phyloP scores from a whole-genome alignment of 1,284 basidiomycete genomes.

The Golubevia pallescens region DNA sequence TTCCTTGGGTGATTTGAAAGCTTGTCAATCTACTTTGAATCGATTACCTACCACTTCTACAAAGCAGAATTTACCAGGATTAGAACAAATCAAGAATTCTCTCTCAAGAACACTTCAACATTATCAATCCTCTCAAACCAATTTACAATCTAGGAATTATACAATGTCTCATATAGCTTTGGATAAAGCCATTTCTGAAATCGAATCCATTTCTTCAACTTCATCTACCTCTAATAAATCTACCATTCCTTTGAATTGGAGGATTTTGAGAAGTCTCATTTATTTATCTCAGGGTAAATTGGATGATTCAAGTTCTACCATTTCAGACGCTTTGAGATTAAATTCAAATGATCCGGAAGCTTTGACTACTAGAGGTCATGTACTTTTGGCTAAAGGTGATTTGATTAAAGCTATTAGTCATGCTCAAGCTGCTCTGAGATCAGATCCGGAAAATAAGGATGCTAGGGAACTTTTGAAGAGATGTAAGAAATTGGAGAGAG shows the following conservation, averaged over 20 bases:
- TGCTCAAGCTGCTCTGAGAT: constrained; percentile 52
- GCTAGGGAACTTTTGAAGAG: constrained; percentile 48
- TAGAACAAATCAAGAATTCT: no score
- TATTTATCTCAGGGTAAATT: constrained; percentile 42
- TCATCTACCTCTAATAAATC: constrained; percentile 6
- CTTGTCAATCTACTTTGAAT: no score
- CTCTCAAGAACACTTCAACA: constrained; percentile 24
- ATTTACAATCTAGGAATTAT: constrained; percentile 30
- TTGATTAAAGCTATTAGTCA: constrained; percentile 44
- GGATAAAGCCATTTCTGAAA: constrained; percentile 37
- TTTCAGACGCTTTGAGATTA: constrained; percentile 46
- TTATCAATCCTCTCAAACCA: constrained; percentile 25
- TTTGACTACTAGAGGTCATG: constrained; percentile 45
- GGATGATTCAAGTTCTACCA: constrained; percentile 36
- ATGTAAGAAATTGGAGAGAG: constrained; percentile 36
- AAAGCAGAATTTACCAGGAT: no score
- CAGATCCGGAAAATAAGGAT: constrained; percentile 46
- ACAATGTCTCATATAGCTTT: constrained; percentile 50
- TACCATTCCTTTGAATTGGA: constrained; percentile 39
- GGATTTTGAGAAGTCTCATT: constrained; percentile 37
- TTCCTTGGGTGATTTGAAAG: constrained; percentile 28
- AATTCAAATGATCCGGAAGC: constrained; percentile 47
- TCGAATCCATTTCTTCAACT: constrained; percentile 6
- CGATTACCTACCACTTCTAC: no score
- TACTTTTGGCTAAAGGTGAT: constrained; percentile 52